Conservation (phyloP, 345 rosid genomes). For the Ailanthus altissimus region DNA sequence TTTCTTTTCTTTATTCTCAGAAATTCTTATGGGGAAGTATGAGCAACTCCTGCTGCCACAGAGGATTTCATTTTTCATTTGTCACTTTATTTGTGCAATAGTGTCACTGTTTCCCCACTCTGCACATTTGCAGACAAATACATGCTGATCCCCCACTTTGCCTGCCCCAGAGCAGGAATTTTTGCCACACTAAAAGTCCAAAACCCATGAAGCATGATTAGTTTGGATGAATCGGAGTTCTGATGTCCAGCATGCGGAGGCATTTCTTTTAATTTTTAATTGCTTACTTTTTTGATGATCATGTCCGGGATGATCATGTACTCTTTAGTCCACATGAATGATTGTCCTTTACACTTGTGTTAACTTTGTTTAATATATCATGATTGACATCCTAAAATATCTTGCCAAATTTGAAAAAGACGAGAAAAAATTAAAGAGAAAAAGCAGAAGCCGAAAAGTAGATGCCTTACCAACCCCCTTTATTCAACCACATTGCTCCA, state of each 20-base stretch:
- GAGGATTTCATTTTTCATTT: too few species aligned
- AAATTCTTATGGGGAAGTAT: too few species aligned
- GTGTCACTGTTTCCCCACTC: too few species aligned
- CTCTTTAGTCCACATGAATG: background rate
- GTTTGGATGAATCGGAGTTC: background rate
- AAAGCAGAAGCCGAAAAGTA: background rate
- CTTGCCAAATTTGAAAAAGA: background rate
- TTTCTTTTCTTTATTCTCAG: too few species aligned
- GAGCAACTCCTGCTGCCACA: too few species aligned
- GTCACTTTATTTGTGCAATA: too few species aligned
- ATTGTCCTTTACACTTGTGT: background rate
- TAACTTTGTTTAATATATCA: background rate
- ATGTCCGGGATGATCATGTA: background rate
- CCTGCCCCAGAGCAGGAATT: too few species aligned
- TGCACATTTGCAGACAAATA: too few species aligned
- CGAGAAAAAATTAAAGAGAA: background rate
- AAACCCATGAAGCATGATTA: background rate
- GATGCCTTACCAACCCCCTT: background rate
- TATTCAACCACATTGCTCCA: background rate
- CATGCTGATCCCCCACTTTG: too few species aligned
- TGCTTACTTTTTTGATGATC: too few species aligned
- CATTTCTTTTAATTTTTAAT: too few species aligned
- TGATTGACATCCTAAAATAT: background rate
- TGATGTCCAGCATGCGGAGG: background rate
- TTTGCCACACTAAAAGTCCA: too few species aligned